Percentiles rank a stretch among this genome's conserved stretches.
These are phyloP conservation scores for Boletus sp. DNA, from an alignment of 1,284 basidiomycete species.

Conservation along the genomic window DNA sequence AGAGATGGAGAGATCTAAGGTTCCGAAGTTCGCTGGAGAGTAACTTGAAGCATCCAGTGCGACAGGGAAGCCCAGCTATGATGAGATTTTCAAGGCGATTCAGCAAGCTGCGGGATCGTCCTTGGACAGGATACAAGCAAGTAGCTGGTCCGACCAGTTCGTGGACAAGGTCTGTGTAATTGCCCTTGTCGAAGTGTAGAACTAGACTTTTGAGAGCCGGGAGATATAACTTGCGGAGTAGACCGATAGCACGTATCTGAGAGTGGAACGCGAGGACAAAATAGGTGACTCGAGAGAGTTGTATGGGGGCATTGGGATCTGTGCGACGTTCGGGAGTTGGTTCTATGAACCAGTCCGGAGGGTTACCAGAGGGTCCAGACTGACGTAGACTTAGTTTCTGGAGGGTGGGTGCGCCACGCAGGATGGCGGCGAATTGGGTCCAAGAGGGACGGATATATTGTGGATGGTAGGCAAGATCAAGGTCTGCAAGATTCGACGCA, in stretches of 20 bases:
- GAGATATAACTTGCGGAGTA: background rate
- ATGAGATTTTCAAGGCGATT: constrained; percentile 51
- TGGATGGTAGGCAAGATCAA: constrained; percentile 62
- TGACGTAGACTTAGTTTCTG: constrained; percentile 49
- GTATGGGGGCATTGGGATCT: constrained; percentile 35
- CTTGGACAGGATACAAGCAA: constrained; percentile 33
- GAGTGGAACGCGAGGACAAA: constrained; percentile 54
- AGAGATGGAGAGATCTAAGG: constrained; percentile 48
- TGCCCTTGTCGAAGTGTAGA: constrained; percentile 53
- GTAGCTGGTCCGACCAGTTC: constrained; percentile 41
- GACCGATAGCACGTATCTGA: constrained; percentile 42
- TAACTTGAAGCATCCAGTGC: constrained; percentile 32
- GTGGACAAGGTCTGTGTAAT: constrained; percentile 48
- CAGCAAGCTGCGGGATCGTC: constrained; percentile 45
- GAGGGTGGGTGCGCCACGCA: constrained; percentile 53
- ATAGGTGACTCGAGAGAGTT: constrained; percentile 50
- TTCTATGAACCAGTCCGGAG: constrained; percentile 40
- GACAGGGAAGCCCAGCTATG: constrained; percentile 51
- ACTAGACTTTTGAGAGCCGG: constrained; percentile 45
- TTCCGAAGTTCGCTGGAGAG: constrained; percentile 51
- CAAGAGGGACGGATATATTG: constrained; percentile 62
- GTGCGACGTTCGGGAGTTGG: background rate
- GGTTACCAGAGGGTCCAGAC: constrained; percentile 55
- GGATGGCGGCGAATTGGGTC: constrained; percentile 49
- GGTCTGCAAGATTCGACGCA: constrained; percentile 40